Base-by-base conservation (phyloP, 208 protist genomes). In the Acanthamoeba rhysodes region DNA sequence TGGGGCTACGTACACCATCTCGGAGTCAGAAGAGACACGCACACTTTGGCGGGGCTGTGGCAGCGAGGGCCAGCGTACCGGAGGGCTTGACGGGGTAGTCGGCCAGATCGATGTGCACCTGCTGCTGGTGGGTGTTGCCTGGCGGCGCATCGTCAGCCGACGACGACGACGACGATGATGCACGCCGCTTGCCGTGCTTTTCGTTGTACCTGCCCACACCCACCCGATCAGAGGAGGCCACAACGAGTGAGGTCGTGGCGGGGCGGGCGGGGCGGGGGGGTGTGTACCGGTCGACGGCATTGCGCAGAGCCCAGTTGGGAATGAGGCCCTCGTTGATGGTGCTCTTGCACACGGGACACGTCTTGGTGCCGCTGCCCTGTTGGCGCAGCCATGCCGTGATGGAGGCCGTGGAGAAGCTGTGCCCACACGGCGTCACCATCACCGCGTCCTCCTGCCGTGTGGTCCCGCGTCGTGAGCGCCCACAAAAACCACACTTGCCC, bases 251-350 rank as follows among this genome's bases (percentile, higher is more conserved):
- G 10, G 70, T 8, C 14, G 68, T n/a, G 9, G 32, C 0, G 68
- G 45, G 1, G 4, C 2, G 37, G 37, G 4, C 37, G 4, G 37
- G 1, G 37, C 37, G 14, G n/a, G n/a, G n/a, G n/a, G n/a, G n/a
- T n/a, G 68, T 16, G 27, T 53, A 84, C 74, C 74, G 74, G 27
- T 84, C 74, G 41, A 53, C 74, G 45, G 74, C 74, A n/a, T 45
- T 84, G 74, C 74, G 74, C 37, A 84, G 74, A n/a, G 74, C 74
- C 74, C 74, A 84, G 37, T 84, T 84, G 74, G 74, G 74, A 8
- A 84, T 6, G 41, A 84, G 10, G 41, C 14, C 14, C 41, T 50
- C 20, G 5, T 24, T 5, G 74, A 53, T 55, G 34, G 41, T 14
- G 45, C 74, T 74, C 74, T 84, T 84, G 74, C 74, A 84, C 41